These are phyloP conservation scores for Geotrichum cucujoidarum DNA, from an alignment of 1,139 yeast genomes.

Conservation along the genomic window DNA sequence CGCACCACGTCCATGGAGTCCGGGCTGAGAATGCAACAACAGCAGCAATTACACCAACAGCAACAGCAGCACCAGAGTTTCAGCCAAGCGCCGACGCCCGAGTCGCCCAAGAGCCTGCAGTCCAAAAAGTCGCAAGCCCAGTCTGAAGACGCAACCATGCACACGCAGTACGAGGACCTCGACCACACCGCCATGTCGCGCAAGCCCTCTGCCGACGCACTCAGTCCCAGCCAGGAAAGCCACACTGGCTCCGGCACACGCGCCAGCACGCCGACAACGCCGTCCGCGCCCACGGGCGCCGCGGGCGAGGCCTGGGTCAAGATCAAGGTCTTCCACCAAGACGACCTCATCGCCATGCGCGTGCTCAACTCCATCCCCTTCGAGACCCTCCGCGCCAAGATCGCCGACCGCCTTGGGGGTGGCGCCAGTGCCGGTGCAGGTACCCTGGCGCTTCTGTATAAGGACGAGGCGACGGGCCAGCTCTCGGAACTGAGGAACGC, in stretches of 20 bases:
- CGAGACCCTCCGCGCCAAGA: constrained; percentile 56
- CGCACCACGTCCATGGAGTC: too few relatives aligned
- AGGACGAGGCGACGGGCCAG: constrained; percentile 30
- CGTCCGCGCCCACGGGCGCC: constrained; percentile 16
- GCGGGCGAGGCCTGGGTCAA: constrained; percentile 40
- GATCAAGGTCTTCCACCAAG: constrained; percentile 83
- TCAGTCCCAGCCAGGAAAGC: too few relatives aligned
- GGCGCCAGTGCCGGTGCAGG: too few relatives aligned
- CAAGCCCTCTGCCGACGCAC: too few relatives aligned
- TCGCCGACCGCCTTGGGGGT: constrained; percentile 56
- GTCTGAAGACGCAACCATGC: neutral
- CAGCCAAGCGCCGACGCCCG: neutral
- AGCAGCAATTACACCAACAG: constrained; percentile 1
- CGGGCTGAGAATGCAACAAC: too few relatives aligned
- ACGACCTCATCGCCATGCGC: constrained; percentile 84
- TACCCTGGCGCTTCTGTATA: constrained; percentile 32
- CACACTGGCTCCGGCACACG: neutral
- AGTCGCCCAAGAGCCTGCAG: neutral
- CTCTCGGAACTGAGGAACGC: constrained; percentile 31
- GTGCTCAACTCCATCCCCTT: constrained; percentile 60
- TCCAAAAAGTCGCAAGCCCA: neutral
- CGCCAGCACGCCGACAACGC: neutral
- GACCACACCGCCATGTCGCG: neutral
- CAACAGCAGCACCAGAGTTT: neutral
- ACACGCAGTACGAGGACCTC: constrained; percentile 1